Conservation (phyloP, 768 basidiomycete species). For the Saitozyma sp. region DNA sequence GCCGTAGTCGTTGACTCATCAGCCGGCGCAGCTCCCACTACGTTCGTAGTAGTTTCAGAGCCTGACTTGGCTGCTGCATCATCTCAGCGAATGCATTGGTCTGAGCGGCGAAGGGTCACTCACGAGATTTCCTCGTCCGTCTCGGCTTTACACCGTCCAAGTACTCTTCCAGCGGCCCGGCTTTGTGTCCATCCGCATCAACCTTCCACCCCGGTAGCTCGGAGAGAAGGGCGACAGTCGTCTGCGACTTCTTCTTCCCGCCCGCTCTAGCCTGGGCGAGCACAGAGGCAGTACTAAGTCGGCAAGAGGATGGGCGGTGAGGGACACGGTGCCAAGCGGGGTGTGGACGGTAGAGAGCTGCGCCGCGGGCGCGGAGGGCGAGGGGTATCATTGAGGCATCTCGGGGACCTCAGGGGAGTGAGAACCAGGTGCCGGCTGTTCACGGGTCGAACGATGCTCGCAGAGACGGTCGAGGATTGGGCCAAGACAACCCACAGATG, state of each 20-base stretch:
- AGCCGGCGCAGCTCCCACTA: neutral
- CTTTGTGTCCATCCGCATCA: conserved; percentile 5
- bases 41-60: neutral
- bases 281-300: neutral
- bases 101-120: neutral
- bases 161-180: neutral
- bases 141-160: neutral
- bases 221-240: neutral
- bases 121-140: neutral
- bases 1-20: neutral
- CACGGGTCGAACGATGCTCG: neutral
- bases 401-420: neutral
- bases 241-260: neutral
- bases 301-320: neutral
- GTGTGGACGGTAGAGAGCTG: conserved; percentile 2
- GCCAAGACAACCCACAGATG: too few species aligned
- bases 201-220: neutral
- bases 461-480: too few species aligned
- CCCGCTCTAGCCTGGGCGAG: neutral
- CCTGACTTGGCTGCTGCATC: neutral
- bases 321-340: neutral
- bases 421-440: too few species aligned
- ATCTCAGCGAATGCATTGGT: neutral
- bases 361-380: neutral
- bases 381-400: conserved; percentile 11